Percentiles rank a stretch among this genome's conserved stretches.
These are phyloP conservation scores for Arthrobotrys conoides DNA, from an alignment of 2,329 filamentous ascomycete species.

Conservation along the genomic window DNA sequence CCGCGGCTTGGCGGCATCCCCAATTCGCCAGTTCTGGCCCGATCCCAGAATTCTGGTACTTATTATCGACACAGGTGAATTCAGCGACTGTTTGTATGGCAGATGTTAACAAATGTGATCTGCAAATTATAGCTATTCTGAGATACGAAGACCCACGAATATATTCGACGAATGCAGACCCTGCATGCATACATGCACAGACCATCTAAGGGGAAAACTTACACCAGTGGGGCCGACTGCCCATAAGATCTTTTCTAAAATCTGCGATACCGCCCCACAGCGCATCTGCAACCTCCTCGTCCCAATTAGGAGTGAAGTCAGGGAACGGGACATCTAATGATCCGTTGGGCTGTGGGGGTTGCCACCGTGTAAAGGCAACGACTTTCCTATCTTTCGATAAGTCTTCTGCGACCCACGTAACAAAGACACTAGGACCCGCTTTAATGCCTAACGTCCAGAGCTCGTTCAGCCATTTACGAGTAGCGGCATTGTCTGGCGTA, in stretches of 20 bases:
- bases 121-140: too few species aligned
- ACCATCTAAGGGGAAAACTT: not conserved
- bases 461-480: slow-evolving; percentile 27
- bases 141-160: too few species aligned
- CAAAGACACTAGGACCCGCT: slow-evolving; percentile 6
- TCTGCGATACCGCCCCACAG: slow-evolving; percentile 27
- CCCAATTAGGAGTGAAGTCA: slow-evolving; percentile 13
- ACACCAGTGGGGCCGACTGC: slow-evolving; percentile 31
- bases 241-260: slow-evolving; percentile 25
- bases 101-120: not conserved
- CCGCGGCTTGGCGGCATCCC: slow-evolving; percentile 15
- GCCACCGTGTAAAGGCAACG: slow-evolving; percentile 24
- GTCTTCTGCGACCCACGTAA: slow-evolving; percentile 36
- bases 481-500: slow-evolving; percentile 30
- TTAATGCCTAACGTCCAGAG: slow-evolving; percentile 26
- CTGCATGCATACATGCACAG: too few species aligned
- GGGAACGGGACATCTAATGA: slow-evolving; percentile 20
- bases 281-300: slow-evolving; percentile 20
- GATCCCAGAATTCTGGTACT: slow-evolving; percentile 12
- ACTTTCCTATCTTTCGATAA: slow-evolving; percentile 22
- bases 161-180: not conserved
- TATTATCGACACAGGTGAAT: slow-evolving; percentile 4
- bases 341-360: slow-evolving; percentile 22
- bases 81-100: slow-evolving; percentile 12
- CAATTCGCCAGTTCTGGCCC: slow-evolving; percentile 10